These are phyloP conservation scores for Spatholobus suberectus DNA, from an alignment of 306 rosid genomes.

Conservation along the genomic window DNA sequence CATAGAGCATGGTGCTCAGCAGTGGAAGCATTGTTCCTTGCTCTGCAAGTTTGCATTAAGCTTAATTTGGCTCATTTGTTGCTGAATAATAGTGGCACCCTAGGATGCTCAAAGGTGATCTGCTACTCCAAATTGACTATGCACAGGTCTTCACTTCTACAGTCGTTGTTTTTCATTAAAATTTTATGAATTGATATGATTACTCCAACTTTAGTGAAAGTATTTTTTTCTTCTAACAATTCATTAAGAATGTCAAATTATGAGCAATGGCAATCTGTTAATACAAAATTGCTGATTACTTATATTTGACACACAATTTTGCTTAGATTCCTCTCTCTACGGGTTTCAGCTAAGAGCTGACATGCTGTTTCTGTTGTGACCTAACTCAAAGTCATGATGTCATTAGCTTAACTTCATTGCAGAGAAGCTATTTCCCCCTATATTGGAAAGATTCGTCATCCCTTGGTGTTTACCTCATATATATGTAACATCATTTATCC, in stretches of 20 bases:
- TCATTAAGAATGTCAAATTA: constrained; percentile 1
- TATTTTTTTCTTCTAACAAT: constrained; percentile 1
- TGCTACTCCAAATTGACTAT: neutral
- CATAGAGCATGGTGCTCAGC: neutral
- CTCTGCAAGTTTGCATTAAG: constrained; percentile 4
- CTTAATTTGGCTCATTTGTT: neutral
- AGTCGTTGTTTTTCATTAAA: neutral
- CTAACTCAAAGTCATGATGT: neutral
- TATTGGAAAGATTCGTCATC: neutral
- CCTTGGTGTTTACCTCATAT: neutral
- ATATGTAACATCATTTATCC: neutral
- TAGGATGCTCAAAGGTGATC: neutral
- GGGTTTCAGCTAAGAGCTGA: neutral
- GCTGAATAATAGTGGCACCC: constrained; percentile 10
- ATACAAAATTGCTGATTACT: neutral
- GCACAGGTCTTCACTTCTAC: neutral
- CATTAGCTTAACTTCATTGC: constrained; percentile 11
- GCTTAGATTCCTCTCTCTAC: neutral
- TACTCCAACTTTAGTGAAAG: neutral
- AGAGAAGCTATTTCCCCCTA: neutral
- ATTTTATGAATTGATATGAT: neutral
- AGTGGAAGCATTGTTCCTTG: neutral
- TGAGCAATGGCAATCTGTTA: neutral
- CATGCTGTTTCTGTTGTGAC: neutral
- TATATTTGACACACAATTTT: constrained; percentile 27